A percentile compares a stretch with the other conserved stretches of the same genome.
Conservation (phyloP, 176 grass and related monocot species). For the Oryza glumipatula region DNA sequence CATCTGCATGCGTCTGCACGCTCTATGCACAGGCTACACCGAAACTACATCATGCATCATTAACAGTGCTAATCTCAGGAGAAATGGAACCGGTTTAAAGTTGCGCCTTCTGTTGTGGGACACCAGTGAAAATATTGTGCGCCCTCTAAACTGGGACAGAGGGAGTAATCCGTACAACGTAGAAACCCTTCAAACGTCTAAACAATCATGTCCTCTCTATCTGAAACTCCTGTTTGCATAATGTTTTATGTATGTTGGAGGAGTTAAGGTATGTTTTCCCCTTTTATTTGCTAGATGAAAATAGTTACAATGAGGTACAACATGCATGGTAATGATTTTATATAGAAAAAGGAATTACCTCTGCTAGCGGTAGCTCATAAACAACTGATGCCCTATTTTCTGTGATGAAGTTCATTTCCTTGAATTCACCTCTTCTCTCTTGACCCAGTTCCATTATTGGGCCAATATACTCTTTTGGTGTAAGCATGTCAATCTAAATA, state of each 20-base stretch:
- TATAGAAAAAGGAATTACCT: constrained; percentile 51
- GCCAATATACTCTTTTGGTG: constrained; percentile 96
- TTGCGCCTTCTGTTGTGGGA: too few species aligned
- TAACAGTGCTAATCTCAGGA: too few species aligned
- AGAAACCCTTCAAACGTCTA: constrained; percentile 8
- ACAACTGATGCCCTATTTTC: constrained; percentile 84
- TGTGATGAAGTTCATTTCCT: constrained; percentile 96
- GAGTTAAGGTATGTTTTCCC: constrained; percentile 8
- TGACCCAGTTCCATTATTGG: constrained; percentile 96
- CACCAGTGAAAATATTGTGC: too few species aligned
- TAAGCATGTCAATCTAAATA: constrained; percentile 89
- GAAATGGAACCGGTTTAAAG: too few species aligned
- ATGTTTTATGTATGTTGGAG: constrained; percentile 17
- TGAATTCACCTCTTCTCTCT: constrained; percentile 98
- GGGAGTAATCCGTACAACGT: not conserved
- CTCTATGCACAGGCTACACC: too few species aligned
- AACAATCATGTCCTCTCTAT: constrained; percentile 26
- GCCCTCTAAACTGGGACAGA: too few species aligned
- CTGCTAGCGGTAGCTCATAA: constrained; percentile 92
- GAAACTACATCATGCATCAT: too few species aligned
- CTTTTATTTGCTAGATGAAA: constrained; percentile 29
- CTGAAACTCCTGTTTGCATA: constrained; percentile 12
- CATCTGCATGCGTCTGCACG: too few species aligned
- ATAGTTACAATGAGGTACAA: not conserved
- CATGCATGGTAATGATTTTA: not conserved